Conservation (phyloP, 73 alveolate species). For the Paramecium tetraurelia region DNA sequence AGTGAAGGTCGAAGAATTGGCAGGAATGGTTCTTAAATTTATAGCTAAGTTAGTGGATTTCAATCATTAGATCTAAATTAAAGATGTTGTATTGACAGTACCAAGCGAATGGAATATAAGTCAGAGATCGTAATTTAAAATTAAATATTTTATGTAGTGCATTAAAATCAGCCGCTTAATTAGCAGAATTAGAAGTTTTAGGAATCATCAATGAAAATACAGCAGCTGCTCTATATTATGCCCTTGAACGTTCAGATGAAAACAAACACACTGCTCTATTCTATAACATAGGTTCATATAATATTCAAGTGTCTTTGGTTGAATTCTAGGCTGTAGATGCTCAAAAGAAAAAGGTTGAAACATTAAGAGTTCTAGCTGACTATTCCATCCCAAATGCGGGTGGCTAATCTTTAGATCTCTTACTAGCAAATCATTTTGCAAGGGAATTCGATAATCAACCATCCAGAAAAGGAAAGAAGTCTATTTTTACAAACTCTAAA, state of each 20-base stretch:
- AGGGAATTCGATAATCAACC: constrained; percentile 55
- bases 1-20: constrained; percentile 73
- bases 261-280: constrained; percentile 70
- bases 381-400: constrained; percentile 65
- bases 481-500: constrained; percentile 60
- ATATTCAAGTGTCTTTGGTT: constrained; percentile 87
- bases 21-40: constrained; percentile 70
- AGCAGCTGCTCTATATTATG: constrained; percentile 94
- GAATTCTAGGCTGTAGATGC: constrained; percentile 61
- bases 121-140: constrained; percentile 61
- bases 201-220: constrained; percentile 88
- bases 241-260: constrained; percentile 77
- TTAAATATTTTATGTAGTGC: background rate
- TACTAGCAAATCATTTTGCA: constrained; percentile 63
- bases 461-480: constrained; percentile 53
- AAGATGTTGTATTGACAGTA: constrained; percentile 82
- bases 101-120: constrained; percentile 78
- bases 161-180: constrained; percentile 72
- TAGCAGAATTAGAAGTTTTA: constrained; percentile 87
- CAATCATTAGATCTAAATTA: constrained; percentile 68
- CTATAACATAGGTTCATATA: constrained; percentile 93
- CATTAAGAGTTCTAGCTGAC: constrained; percentile 67
- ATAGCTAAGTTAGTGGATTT: constrained; percentile 70
- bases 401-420: constrained; percentile 66
- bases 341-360: constrained; percentile 39